Evolutionary conservation across 176 grass and related monocot genomes (phyloP).

Genomic region (Oryza meridionalis): DNA sequence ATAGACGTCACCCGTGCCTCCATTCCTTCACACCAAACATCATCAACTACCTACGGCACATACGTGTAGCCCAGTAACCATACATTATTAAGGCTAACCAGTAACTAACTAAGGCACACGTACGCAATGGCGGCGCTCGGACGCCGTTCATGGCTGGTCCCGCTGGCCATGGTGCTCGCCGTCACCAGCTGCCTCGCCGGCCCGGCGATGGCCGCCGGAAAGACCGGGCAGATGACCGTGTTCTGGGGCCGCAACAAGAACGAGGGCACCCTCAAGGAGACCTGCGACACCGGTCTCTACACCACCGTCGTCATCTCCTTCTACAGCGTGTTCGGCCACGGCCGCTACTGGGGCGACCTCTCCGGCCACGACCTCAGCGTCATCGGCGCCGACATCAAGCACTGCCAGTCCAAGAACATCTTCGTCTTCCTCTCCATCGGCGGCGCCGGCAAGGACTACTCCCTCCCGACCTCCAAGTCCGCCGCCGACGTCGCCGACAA

Average conservation of each 20-base stretch:
- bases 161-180: background rate
- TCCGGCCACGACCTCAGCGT: background rate
- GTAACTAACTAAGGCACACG: no score
- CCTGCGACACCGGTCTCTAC: conserved; percentile 25
- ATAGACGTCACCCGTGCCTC: no score
- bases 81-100: no score
- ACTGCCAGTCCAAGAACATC: conserved; percentile 28
- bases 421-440: conserved; percentile 26
- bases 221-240: background rate
- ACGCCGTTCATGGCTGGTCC: background rate
- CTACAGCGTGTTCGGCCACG: conserved; percentile 21
- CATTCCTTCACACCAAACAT: no score
- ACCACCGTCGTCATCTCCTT: background rate
- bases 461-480: background rate
- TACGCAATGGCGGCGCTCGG: background rate
- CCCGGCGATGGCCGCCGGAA: background rate
- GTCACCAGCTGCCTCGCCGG: background rate
- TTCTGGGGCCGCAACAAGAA: conserved; percentile 26
- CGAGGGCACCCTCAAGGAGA: conserved; percentile 19
- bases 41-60: no score
- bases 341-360: conserved; percentile 27
- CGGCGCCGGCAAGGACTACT: conserved; percentile 17
- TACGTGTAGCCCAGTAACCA: no score
- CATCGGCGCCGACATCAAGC: conserved; percentile 28
- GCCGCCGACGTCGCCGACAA: conserved; percentile 28